Base-by-base conservation (phyloP, 2,329 filamentous ascomycete genomes). In the Zymoseptoria pseudotritici region DNA sequence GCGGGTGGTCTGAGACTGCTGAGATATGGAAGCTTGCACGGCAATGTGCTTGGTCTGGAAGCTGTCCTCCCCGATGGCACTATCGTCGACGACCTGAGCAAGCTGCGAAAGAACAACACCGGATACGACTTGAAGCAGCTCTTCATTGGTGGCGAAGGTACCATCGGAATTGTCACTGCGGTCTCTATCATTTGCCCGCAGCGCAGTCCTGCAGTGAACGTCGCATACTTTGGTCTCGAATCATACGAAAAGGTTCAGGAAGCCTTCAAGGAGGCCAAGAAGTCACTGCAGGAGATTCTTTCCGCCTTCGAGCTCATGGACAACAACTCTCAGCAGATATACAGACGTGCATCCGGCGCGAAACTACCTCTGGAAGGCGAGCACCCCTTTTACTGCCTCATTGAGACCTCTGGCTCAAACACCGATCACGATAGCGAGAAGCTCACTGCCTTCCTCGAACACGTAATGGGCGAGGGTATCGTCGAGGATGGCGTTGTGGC, bases 261-360 rank as follows among this genome's bases (percentile, higher is more conserved):
- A 67, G 91, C 93, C 1, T 99, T 94, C 81, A 83, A 85, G 53
- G 90, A 93, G 74, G 93, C 94, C 57, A 97, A 97, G 80, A 81
- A 82, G 49, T 90, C 96, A 73, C 84, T 99, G 0, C 91, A 89
- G 0, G 94, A 99, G 77, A 97, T 99, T 68, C 82, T 99, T 4
- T 97, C 93, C 2, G 94, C 94, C 0, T 99, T 99, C 72, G 94
- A 99, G 78, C 82, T 99, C 64, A 99, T 99, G 93, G 94, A 99
- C 68, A 85, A 84, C 19, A 81, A 85, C 64, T 93, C 86, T 63
- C 94, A 97, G 76, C 80, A 85, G 63, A 79, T 96, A 49, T 90
- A 96, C 49, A 81, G 85, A 58, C 78, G 82, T 57, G 88, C 91
- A 42, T 91, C 88, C 10, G 86, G 86, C 24, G 89, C 88, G 71